A percentile compares a stretch with the other conserved stretches of the same genome.
phyloP scores from a whole-genome alignment of 768 basidiomycete genomes.

The Lactarius sanguifluus region DNA sequence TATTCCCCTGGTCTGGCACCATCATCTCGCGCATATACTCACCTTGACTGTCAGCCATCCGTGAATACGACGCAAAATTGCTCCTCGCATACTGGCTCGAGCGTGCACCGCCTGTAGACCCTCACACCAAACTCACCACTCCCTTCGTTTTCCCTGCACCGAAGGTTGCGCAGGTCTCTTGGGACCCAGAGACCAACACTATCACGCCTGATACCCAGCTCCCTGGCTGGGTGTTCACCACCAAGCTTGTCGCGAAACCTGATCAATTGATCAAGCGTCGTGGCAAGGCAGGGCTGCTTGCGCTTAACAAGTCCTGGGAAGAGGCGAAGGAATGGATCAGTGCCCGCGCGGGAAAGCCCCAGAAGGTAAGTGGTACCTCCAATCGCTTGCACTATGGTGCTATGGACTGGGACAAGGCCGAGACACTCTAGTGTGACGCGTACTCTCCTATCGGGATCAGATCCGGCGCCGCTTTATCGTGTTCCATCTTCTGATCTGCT shows the following conservation, averaged over 20 bases:
- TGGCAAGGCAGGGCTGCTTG: conserved; percentile 95
- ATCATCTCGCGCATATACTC: conserved; percentile 18
- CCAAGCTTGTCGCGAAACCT: conserved; percentile 92
- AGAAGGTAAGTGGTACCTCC: conserved; percentile 57
- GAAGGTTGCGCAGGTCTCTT: conserved; percentile 84
- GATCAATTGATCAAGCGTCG: conserved; percentile 99
- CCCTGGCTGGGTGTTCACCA: conserved; percentile 79
- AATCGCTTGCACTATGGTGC: conserved; percentile 10
- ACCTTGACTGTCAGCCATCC: conserved; percentile 58
- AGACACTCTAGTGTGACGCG: conserved; percentile 10
- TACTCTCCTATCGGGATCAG: not conserved
- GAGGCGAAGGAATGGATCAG: conserved; percentile 87
- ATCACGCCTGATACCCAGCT: conserved; percentile 60
- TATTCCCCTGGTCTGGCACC: not conserved
- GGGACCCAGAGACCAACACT: conserved; percentile 68
- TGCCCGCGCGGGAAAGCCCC: conserved; percentile 87
- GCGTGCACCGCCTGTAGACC: conserved; percentile 77
- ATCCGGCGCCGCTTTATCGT: conserved; percentile 10
- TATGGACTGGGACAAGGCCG: conserved; percentile 15
- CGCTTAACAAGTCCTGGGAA: conserved; percentile 90
- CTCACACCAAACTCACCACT: conserved; percentile 53
- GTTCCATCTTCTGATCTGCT: conserved; percentile 7
- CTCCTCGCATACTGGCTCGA: conserved; percentile 96
- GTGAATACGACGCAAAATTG: conserved; percentile 99
- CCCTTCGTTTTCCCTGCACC: conserved; percentile 64